A percentile compares a stretch with the other conserved stretches of the same genome.
These are phyloP conservation scores for Pseudocercospora fuligena DNA, from an alignment of 2,329 filamentous ascomycete species.

Conservation along the genomic window DNA sequence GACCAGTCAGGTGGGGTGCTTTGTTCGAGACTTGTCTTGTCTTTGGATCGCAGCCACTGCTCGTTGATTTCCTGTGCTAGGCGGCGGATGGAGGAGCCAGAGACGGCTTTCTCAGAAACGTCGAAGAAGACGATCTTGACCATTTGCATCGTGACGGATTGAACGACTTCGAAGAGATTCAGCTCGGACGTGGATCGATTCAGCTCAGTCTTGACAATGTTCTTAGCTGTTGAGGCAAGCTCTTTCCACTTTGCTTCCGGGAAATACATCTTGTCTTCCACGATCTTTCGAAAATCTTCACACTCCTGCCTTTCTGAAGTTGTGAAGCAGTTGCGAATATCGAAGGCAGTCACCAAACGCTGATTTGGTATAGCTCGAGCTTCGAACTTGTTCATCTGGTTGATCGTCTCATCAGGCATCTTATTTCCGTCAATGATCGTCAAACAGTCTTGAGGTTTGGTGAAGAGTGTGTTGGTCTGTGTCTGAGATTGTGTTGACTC, in stretches of 20 bases:
- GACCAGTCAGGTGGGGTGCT: neutral
- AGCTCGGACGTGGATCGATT: neutral
- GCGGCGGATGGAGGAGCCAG: neutral
- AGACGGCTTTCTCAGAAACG: neutral
- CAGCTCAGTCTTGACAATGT: neutral
- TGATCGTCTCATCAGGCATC: neutral
- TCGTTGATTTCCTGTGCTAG: neutral
- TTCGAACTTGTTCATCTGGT: neutral
- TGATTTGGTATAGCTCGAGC: neutral
- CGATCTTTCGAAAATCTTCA: neutral
- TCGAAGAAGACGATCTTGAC: neutral
- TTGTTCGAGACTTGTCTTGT: neutral
- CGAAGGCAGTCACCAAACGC: neutral
- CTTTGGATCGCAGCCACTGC: neutral
- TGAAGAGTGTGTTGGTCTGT: neutral
- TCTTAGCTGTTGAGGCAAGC: neutral
- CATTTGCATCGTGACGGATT: neutral
- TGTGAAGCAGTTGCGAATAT: neutral
- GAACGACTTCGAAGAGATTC: neutral
- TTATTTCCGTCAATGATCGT: neutral
- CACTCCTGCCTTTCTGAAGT: neutral
- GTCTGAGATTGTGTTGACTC: neutral
- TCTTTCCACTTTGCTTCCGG: neutral
- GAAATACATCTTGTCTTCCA: neutral
- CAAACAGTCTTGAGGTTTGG: neutral